Percentiles rank a stretch among this genome's conserved stretches.
Conservation (phyloP, 2,329 filamentous ascomycete genomes). For the Fusarium sp. region DNA sequence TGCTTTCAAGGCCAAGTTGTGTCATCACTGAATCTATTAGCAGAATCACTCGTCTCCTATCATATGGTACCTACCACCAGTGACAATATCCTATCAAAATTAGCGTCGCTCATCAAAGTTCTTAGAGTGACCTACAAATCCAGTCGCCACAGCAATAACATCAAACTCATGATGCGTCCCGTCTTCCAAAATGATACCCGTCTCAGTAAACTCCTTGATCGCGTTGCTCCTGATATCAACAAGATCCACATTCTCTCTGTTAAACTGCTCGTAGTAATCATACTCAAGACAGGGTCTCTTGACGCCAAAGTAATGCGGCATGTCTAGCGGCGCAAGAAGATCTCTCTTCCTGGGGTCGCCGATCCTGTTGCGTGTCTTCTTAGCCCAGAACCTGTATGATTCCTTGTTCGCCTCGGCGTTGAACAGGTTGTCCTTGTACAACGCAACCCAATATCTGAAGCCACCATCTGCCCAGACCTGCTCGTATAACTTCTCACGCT, state of each 20-base stretch:
- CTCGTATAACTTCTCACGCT: conserved; percentile 63
- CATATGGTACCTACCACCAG: conserved; percentile 46
- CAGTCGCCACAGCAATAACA: conserved; percentile 59
- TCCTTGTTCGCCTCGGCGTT: conserved; percentile 62
- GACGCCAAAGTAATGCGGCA: conserved; percentile 65
- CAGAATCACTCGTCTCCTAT: no score
- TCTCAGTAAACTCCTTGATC: conserved; percentile 56
- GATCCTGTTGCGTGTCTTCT: conserved; percentile 63
- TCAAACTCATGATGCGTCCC: conserved; percentile 58
- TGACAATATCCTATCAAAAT: conserved; percentile 49
- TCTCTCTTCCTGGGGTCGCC: conserved; percentile 61
- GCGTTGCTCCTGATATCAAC: conserved; percentile 56
- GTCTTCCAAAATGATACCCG: conserved; percentile 55
- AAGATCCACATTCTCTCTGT: conserved; percentile 56
- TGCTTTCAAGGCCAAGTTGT: conserved; percentile 57
- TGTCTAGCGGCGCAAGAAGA: conserved; percentile 63
- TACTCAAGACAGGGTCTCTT: conserved; percentile 61
- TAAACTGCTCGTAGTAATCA: conserved; percentile 62
- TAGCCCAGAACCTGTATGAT: conserved; percentile 66
- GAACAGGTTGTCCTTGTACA: conserved; percentile 65
- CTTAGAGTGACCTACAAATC: conserved; percentile 54
- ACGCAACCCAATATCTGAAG: conserved; percentile 65
- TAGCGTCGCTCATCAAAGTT: conserved; percentile 6
- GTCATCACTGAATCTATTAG: conserved; percentile 53
- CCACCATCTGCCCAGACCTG: conserved; percentile 63